phyloP scores from a whole-genome alignment of 2,329 filamentous ascomycete genomes.

The Venturia effusa region DNA sequence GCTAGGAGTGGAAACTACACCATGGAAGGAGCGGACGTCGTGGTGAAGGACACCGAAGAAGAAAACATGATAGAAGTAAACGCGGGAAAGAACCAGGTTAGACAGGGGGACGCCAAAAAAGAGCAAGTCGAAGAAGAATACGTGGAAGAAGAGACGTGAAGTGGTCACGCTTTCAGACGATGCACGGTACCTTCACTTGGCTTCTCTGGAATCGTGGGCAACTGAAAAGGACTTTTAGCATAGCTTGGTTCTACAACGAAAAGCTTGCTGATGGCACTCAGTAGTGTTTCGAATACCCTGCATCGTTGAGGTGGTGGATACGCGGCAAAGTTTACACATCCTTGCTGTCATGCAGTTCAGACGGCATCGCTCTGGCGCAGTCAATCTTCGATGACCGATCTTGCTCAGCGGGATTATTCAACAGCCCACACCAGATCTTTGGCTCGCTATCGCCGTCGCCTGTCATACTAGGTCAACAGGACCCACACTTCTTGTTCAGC shows the following conservation, averaged over 20 bases:
- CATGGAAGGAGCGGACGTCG: neutral
- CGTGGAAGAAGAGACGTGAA: neutral
- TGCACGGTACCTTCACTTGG: neutral
- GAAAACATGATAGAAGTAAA: too few species aligned
- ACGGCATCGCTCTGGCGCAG: neutral
- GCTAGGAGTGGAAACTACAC: slow-evolving; percentile 50
- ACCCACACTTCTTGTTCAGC: neutral
- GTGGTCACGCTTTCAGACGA: neutral
- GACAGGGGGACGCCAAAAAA: neutral
- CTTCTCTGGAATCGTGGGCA: neutral
- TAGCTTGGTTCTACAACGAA: neutral
- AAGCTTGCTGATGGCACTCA: too few species aligned
- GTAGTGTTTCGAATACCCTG: too few species aligned
- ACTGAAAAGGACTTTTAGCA: neutral
- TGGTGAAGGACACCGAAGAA: neutral
- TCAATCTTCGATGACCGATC: neutral
- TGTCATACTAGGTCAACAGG: neutral
- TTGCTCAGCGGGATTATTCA: neutral
- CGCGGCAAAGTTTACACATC: neutral
- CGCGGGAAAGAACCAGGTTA: too few species aligned
- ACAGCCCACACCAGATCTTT: neutral
- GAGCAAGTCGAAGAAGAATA: neutral
- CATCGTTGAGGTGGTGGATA: neutral
- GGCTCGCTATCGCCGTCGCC: neutral
- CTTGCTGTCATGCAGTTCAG: neutral